Percentiles rank a stretch among this genome's conserved stretches.
Conservation (phyloP, 352 stramenopile species). For the Globisporangium sylvaticum region DNA sequence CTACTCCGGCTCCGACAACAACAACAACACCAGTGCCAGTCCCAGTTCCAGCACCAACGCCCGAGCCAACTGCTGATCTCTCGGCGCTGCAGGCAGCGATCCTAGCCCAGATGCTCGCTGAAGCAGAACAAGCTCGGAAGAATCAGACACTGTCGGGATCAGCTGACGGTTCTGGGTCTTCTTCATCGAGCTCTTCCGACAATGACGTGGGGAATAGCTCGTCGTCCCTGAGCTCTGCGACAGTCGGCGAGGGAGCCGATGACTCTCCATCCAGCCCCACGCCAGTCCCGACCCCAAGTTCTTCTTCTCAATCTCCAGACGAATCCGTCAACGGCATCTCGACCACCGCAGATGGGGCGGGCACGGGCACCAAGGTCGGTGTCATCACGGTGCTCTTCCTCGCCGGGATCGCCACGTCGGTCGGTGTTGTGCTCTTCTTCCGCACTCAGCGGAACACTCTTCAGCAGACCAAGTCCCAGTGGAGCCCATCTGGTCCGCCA, state of each 20-base stretch:
- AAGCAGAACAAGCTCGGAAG: not conserved
- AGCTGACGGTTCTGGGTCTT: not conserved
- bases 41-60: not conserved
- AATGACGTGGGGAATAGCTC: not conserved
- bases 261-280: not conserved
- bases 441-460: not conserved
- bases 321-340: not conserved
- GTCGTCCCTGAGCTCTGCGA: not conserved
- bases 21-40: not conserved
- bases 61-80: not conserved
- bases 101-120: not conserved
- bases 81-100: not conserved
- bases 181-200: not conserved
- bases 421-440: constrained; percentile 1
- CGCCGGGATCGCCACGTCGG: not conserved
- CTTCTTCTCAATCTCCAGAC: not conserved
- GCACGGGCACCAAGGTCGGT: not conserved
- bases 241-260: too few species aligned
- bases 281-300: not conserved
- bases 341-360: not conserved
- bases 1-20: not conserved
- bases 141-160: not conserved
- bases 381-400: constrained; percentile 1
- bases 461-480: not conserved
- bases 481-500: not conserved